Evolutionary conservation across 2,329 filamentous ascomycete genomes (phyloP).

Genomic region (Diaporthe citriasiana): DNA sequence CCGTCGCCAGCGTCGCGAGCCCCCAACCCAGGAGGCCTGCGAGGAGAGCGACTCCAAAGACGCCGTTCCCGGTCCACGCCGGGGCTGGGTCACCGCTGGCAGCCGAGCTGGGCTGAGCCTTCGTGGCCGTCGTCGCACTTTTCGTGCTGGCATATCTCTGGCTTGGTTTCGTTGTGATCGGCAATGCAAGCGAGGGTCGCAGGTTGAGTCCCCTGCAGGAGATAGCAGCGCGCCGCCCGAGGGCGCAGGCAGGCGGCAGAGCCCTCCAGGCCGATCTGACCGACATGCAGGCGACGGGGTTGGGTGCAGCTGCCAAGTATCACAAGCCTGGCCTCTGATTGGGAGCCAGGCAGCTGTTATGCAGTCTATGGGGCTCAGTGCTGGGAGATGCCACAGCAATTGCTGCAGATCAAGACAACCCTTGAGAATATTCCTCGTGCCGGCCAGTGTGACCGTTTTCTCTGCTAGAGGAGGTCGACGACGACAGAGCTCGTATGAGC

Average conservation of each 20-base stretch:
- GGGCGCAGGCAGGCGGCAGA: conserved; percentile 27
- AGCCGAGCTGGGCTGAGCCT: conserved; percentile 17
- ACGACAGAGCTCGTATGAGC: conserved; percentile 2
- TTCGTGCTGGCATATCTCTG: conserved; percentile 35
- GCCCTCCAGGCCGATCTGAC: conserved; percentile 40
- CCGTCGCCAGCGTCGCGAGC: conserved; percentile 50
- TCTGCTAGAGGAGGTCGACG: neutral
- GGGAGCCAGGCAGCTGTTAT: conserved; percentile 26
- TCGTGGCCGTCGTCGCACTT: neutral
- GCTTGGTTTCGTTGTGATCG: conserved; percentile 21
- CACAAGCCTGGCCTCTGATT: conserved; percentile 36
- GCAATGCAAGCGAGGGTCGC: conserved; percentile 33
- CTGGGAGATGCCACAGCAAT: conserved; percentile 4
- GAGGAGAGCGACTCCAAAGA: conserved; percentile 55
- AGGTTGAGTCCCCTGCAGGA: conserved; percentile 28
- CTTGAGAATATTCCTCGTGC: neutral
- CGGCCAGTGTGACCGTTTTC: neutral
- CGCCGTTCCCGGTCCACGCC: conserved; percentile 51
- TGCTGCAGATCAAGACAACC: conserved; percentile 14
- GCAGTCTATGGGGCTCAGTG: conserved; percentile 31
- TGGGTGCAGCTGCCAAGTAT: conserved; percentile 36
- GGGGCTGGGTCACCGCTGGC: conserved; percentile 41
- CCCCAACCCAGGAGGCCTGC: conserved; percentile 60
- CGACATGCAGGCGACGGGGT: conserved; percentile 40
- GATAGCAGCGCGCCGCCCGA: conserved; percentile 20